Evolutionary conservation across 106 monocot genomes (phyloP).

Genomic region (Cymbidium sinense): DNA sequence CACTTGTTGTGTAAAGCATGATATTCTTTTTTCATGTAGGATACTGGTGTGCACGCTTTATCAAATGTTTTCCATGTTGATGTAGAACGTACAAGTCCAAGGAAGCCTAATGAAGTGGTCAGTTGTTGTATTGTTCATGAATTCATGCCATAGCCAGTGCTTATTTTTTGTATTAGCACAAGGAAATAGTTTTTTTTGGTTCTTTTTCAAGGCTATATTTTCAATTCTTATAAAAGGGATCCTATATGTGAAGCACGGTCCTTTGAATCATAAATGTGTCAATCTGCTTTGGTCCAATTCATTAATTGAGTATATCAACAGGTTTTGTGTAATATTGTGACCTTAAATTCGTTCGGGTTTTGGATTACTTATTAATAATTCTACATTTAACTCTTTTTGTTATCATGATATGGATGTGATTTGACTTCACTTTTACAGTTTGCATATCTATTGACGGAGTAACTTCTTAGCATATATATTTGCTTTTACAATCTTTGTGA

Average conservation of each 20-base stretch:
- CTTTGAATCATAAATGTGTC: neutral
- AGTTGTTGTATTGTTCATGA: neutral
- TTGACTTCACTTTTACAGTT: neutral
- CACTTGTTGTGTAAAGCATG: neutral
- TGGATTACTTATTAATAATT: neutral
- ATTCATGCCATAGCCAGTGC: neutral
- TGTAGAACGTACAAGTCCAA: conserved; percentile 86
- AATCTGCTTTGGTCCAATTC: neutral
- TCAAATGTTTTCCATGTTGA: conserved; percentile 97
- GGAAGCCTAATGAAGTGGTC: conserved; percentile 88
- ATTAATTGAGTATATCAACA: neutral
- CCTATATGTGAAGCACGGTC: neutral
- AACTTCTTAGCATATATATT: neutral
- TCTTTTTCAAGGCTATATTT: too few species aligned
- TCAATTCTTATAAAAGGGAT: neutral
- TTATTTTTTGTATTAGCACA: neutral
- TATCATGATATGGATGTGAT: neutral
- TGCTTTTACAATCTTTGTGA: neutral
- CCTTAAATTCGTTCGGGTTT: neutral
- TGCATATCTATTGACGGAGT: neutral
- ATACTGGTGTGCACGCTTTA: conserved; percentile 90
- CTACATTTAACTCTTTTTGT: neutral
- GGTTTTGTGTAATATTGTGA: neutral
- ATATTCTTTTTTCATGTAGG: conserved; percentile 34
- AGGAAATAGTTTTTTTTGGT: neutral